These are phyloP conservation scores for Cercospora zeina DNA, from an alignment of 2,329 filamentous ascomycete species.

Conservation along the genomic window DNA sequence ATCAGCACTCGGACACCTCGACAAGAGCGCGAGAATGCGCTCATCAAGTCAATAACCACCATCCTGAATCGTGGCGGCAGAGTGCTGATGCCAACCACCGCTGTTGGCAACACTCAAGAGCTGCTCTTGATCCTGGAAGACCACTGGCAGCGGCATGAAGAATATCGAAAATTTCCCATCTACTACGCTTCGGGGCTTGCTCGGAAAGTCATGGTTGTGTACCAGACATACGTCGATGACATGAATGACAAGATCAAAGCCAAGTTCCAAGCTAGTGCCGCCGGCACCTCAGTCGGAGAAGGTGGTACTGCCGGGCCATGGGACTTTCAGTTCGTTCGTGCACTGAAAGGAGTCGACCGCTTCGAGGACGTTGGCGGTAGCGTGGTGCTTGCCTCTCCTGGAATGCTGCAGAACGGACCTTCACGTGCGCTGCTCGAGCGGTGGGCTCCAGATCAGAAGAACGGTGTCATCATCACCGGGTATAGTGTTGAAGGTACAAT, in stretches of 20 bases:
- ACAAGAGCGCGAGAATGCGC: conserved; percentile 82
- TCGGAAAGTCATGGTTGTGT: conserved; percentile 96
- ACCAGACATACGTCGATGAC: conserved; percentile 94
- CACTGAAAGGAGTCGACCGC: conserved; percentile 85
- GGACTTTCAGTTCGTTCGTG: conserved; percentile 95
- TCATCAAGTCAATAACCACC: conserved; percentile 93
- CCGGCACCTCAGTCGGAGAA: conserved; percentile 73
- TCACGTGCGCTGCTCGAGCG: conserved; percentile 88
- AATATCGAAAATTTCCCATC: conserved; percentile 87
- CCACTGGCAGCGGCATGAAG: conserved; percentile 88
- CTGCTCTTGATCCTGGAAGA: conserved; percentile 92
- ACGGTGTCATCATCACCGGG: conserved; percentile 97
- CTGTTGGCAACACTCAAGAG: conserved; percentile 89
- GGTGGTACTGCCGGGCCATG: conserved; percentile 76
- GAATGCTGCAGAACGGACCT: conserved; percentile 97
- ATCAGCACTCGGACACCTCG: conserved; percentile 92
- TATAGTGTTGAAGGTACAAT: conserved; percentile 99
- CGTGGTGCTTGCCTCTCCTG: conserved; percentile 94
- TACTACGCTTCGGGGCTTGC: conserved; percentile 97
- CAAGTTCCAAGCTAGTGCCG: conserved; percentile 80
- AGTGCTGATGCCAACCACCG: conserved; percentile 92
- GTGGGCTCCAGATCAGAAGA: conserved; percentile 94
- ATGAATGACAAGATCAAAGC: conserved; percentile 99
- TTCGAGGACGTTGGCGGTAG: conserved; percentile 96
- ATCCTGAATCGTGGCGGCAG: conserved; percentile 89